Base-by-base conservation (phyloP, 352 stramenopile genomes). In the Phytophthora meadii region DNA sequence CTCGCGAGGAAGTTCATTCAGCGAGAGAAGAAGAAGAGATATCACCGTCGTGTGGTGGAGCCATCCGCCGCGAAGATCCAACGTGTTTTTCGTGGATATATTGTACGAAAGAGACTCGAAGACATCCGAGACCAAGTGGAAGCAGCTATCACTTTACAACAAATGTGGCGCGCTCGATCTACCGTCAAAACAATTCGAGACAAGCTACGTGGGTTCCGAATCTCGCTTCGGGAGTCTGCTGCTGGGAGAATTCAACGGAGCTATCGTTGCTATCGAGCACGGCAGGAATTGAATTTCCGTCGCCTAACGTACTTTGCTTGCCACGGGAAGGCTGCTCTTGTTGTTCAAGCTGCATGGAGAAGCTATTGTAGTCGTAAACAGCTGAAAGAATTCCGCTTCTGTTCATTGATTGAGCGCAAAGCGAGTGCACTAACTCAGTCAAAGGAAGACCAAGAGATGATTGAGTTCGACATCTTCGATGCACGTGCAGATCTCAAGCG, bases 391-490 rank as follows among this genome's bases (percentile, higher is more conserved):
- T 92, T 93, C 34, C 80, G 87, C 12, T 77, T 93, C 7, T 88
- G 82, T 48, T 81, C 86, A 11, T 55, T 80, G 5, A 76, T 93
- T 25, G 83, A 93, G 55, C 78, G 83, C 5, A 92, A 83, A 32
- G 85, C 84, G 4, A 65, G 62, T 15, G 63, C 77, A 22, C 58
- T 93, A 12, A 90, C 81, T 0, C 51, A 76, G 14, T 66, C 66
- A 5, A 90, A 90, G 45, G 74, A 90, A 19, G 54, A 76, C 5
- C 80, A 78, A 5, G 83, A 93, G 25, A 84, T 90, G 60, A 84
- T 93, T 34, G 72, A 88, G 49, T 88, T 93, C 46, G 87, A 93
- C 51, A 73, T 89, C 17, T 60, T 87, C 3, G 85, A 95, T 42
- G 77, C 82, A 0, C 76, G 76, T 4, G 53, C 52, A 2, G 84